phyloP scores from a whole-genome alignment of 176 grass and related monocot species.

The Dactylis glomerata region DNA sequence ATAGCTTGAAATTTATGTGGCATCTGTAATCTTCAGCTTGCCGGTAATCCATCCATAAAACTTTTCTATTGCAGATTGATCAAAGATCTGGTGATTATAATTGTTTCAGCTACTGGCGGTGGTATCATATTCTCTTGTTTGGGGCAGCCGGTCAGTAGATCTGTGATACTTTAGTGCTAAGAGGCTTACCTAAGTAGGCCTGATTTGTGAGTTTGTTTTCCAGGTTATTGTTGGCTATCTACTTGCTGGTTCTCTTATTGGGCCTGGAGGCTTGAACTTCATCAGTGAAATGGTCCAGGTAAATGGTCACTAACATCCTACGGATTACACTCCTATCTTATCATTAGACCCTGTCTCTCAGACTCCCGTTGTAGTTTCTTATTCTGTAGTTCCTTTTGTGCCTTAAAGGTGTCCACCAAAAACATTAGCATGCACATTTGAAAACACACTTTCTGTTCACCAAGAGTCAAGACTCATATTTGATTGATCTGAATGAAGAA shows the following conservation, averaged over 20 bases:
- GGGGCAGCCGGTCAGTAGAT: slow-evolving; percentile 79
- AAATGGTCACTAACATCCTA: slow-evolving; percentile 28
- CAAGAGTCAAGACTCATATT: slow-evolving; percentile 3
- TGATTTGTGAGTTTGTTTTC: slow-evolving; percentile 27
- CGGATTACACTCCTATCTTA: neutral
- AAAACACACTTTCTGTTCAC: slow-evolving; percentile 24
- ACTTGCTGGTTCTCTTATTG: slow-evolving; percentile 93
- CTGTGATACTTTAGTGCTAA: slow-evolving; percentile 24
- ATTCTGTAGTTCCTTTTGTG: neutral
- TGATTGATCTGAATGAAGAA: neutral
- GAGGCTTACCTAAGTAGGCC: neutral
- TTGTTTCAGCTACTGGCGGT: slow-evolving; percentile 90
- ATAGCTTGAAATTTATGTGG: slow-evolving; percentile 22
- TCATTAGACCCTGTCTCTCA: neutral
- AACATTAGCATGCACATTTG: slow-evolving; percentile 2
- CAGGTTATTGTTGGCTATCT: slow-evolving; percentile 99
- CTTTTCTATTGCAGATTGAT: slow-evolving; percentile 81
- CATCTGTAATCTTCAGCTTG: slow-evolving; percentile 14
- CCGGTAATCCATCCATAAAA: neutral
- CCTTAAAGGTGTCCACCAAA: slow-evolving; percentile 4
- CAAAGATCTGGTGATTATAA: slow-evolving; percentile 93
- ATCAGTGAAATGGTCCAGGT: slow-evolving; percentile 98
- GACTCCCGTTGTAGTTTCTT: neutral
- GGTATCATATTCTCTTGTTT: slow-evolving; percentile 91
- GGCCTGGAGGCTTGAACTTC: slow-evolving; percentile 86